Conservation (phyloP, 2,329 filamentous ascomycete genomes). For the Thermomyces lanuginosus region DNA sequence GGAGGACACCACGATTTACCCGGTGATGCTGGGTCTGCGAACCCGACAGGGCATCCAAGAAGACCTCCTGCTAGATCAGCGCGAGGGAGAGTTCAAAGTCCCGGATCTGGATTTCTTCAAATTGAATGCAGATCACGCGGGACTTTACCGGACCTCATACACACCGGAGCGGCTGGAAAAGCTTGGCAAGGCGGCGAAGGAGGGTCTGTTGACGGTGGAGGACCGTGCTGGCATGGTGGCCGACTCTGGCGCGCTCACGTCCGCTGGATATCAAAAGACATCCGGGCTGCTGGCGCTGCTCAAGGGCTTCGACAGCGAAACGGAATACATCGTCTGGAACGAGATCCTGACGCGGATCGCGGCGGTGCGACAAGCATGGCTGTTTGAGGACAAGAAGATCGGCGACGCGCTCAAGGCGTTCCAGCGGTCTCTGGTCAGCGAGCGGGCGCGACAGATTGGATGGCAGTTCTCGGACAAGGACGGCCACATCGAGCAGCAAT, state of each 20-base stretch:
- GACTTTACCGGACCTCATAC: slow-evolving; percentile 83
- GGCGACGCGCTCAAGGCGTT: slow-evolving; percentile 69
- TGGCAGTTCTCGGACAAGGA: slow-evolving; percentile 77
- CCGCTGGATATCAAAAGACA: slow-evolving; percentile 85
- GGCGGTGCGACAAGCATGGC: slow-evolving; percentile 69
- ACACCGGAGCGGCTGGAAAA: slow-evolving; percentile 67
- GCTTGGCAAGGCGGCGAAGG: slow-evolving; percentile 70
- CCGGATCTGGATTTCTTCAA: slow-evolving; percentile 82
- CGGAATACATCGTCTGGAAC: slow-evolving; percentile 87
- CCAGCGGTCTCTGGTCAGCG: slow-evolving; percentile 58
- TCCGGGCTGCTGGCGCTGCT: slow-evolving; percentile 74
- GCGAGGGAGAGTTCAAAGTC: slow-evolving; percentile 64
- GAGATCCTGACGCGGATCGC: slow-evolving; percentile 69
- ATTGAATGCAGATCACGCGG: slow-evolving; percentile 86
- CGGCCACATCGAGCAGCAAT: slow-evolving; percentile 80
- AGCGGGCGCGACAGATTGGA: slow-evolving; percentile 70
- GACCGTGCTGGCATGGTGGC: slow-evolving; percentile 90
- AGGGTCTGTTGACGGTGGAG: slow-evolving; percentile 66
- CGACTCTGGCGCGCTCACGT: slow-evolving; percentile 75
- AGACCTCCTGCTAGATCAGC: slow-evolving; percentile 51
- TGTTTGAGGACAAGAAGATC: slow-evolving; percentile 59
- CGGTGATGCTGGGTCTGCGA: slow-evolving; percentile 72
- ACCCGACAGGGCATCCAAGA: slow-evolving; percentile 73
- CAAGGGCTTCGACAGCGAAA: slow-evolving; percentile 64
- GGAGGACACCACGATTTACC: slow-evolving; percentile 75